Conservation (phyloP, 345 rosid genomes). For the Mangifera indica region DNA sequence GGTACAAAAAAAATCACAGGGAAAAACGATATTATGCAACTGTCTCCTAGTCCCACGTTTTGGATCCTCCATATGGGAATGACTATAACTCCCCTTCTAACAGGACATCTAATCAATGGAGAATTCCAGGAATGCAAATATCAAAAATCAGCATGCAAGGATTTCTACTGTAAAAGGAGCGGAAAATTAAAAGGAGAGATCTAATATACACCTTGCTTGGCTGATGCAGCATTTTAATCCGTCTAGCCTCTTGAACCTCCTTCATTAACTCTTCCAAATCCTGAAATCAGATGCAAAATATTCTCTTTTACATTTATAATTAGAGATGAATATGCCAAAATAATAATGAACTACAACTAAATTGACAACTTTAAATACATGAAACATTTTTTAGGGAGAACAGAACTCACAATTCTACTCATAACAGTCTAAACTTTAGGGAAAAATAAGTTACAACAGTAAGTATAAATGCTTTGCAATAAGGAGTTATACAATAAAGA, state of each 20-base stretch:
- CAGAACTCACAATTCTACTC: not conserved
- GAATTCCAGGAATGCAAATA: not conserved
- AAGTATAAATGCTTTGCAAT: not conserved
- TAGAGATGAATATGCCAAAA: conserved; percentile 8
- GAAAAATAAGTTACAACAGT: not conserved
- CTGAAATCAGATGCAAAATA: conserved; percentile 40
- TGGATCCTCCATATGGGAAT: too few species aligned
- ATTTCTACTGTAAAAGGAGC: not conserved
- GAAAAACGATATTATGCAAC: too few species aligned
- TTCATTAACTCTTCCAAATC: conserved; percentile 88
- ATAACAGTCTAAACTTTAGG: not conserved
- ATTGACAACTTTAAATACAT: not conserved
- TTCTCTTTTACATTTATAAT: not conserved
- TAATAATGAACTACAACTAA: conserved; percentile 12
- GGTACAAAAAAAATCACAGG: not conserved
- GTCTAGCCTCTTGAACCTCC: conserved; percentile 99
- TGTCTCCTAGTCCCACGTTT: too few species aligned
- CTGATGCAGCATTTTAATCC: conserved; percentile 98
- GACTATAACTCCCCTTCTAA: too few species aligned
- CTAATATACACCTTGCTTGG: conserved; percentile 80
- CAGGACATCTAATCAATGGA: too few species aligned
- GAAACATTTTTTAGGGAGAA: not conserved
- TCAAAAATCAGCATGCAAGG: not conserved
- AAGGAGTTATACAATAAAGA: not conserved
- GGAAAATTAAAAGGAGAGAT: conserved; percentile 14